A percentile compares a stretch with the other conserved stretches of the same genome.
Evolutionary conservation across 768 basidiomycete genomes (phyloP).

Genomic region (Daedalea quercina): DNA sequence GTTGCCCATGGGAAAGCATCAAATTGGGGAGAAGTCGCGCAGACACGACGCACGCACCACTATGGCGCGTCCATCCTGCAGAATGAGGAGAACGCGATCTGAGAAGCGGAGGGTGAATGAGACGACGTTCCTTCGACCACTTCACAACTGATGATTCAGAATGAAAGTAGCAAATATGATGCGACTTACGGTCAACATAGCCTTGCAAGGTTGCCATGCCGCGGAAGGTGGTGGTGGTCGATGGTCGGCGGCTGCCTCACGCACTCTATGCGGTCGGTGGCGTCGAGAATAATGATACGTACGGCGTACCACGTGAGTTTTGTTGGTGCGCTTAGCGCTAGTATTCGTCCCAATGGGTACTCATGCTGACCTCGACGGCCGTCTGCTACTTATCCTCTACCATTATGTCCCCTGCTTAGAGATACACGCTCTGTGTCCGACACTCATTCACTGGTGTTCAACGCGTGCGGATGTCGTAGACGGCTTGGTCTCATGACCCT

Average conservation of each 20-base stretch:
- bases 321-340: too few species aligned
- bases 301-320: neutral
- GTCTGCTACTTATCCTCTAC: too few species aligned
- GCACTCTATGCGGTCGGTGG: neutral
- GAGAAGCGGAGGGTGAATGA: slow-evolving; percentile 3
- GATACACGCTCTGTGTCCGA: neutral
- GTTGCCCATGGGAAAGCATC: neutral
- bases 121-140: neutral
- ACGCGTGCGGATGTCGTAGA: too few species aligned
- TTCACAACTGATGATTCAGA: neutral
- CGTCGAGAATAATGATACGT: neutral
- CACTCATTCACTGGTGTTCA: too few species aligned
- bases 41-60: slow-evolving; percentile 49
- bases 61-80: slow-evolving; percentile 94
- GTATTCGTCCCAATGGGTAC: too few species aligned
- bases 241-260: neutral
- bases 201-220: slow-evolving; percentile 84
- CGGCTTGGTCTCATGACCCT: slow-evolving; percentile 1
- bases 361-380: too few species aligned
- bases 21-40: too few species aligned
- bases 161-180: neutral
- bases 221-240: neutral
- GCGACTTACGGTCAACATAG: slow-evolving; percentile 79
- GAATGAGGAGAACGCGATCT: slow-evolving; percentile 90
- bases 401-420: neutral